Evolutionary conservation across 441 rosid species (phyloP).

Genomic region (Gossypium trilobum): DNA sequence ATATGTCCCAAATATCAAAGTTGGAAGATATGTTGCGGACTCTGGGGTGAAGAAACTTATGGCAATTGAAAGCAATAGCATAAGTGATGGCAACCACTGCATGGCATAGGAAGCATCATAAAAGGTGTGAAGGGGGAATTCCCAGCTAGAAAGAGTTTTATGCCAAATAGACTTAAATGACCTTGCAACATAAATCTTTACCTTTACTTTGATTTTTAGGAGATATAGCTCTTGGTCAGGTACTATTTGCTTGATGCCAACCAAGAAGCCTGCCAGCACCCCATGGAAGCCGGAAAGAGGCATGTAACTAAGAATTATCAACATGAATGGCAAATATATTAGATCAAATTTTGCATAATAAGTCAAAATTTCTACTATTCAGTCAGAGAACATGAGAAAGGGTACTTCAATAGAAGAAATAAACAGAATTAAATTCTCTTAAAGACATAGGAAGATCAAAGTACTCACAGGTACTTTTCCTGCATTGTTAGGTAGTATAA

Average conservation of each 20-base stretch:
- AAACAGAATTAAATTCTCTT: conserved; percentile 3
- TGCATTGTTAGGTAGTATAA: conserved; percentile 67
- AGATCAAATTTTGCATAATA: not conserved
- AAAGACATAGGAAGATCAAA: conserved; percentile 7
- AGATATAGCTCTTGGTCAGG: conserved; percentile 82
- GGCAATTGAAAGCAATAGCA: conserved; percentile 52
- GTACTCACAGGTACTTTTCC: conserved; percentile 74
- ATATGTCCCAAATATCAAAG: conserved; percentile 78
- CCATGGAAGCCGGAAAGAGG: conserved; percentile 93
- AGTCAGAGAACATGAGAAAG: not conserved
- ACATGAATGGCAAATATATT: not conserved
- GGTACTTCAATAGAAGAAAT: not conserved
- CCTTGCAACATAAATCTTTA: conserved; percentile 17
- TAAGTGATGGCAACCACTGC: conserved; percentile 91
- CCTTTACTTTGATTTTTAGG: conserved; percentile 80
- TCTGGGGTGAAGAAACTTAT: conserved; percentile 67
- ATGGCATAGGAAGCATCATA: conserved; percentile 17
- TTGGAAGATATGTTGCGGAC: conserved; percentile 71
- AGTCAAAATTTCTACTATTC: not conserved
- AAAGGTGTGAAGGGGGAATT: conserved; percentile 4
- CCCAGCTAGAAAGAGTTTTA: not conserved
- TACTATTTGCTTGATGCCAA: conserved; percentile 86
- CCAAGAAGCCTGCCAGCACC: conserved; percentile 76
- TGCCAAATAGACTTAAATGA: not conserved
- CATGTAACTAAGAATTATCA: conserved; percentile 51